Evolutionary conservation across 495 filamentous ascomycete species (phyloP), one percentile per base, ranked within the genome.

Genomic region (Hyaloscypha finlandica): DNA sequence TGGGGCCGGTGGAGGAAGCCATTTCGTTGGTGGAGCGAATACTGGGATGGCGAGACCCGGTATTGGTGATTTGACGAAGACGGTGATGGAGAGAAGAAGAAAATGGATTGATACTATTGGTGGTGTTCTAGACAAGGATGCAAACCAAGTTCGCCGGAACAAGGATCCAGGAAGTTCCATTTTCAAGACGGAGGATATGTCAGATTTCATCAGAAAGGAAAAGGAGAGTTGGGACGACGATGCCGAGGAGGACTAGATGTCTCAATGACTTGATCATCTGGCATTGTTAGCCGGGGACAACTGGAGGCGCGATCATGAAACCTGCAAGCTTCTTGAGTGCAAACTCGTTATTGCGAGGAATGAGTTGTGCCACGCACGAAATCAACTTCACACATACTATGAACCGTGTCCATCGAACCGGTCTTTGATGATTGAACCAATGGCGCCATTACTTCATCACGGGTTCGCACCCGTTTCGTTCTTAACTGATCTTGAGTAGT

Each of bases 21-120:
- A 83, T 39, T 77, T 78, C 33, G 73, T 80, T 22, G 76, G 79
- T 25, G 80, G 82, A 63, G 78, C 80, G 22, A 59, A 77, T 3
- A 78, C 81, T 19, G 86, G 84, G 1, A 83, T 85, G 78, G 87
- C 85, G 12, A 85, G 91, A 29, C 90, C 94, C 4, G 92, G 91
- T 32, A 96, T 99, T 64, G 96, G 95, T 35, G 95, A 99, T 74
- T 84, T 90, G 33, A 94, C 94, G 2, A 86, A 90, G 73, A 92
- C 88, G 25, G 80, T 98, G 55, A 97, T 99, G 94, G 92, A 96
- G 69, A 82, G 94, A 63, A 81, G 93, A 67, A 84, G 84, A 74
- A 85, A 91, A 70, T 99, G 95, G 95, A 90, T 90, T 67, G 88
- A 92, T 59, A 90, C 83, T 53, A 95, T 99, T 74, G 89, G 92